Evolutionary conservation across 1,139 yeast species (phyloP), one percentile per base, ranked within the genome.

Genomic region (Hyphopichia burtonii): DNA sequence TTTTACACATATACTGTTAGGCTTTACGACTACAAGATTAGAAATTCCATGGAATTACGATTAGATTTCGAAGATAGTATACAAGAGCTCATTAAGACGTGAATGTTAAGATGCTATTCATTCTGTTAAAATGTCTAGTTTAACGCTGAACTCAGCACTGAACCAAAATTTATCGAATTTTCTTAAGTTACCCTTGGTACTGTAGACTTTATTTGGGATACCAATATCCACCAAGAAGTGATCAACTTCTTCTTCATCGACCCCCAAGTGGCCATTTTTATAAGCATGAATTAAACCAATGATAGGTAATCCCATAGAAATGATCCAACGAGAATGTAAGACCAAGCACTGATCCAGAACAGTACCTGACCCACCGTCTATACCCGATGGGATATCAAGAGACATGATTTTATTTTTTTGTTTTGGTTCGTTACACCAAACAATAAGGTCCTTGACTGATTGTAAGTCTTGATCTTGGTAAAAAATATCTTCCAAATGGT

Each of bases 301-400:
- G 40, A 86, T 63, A 2, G 96, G 95, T 51, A 89, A 66, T 1
- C 94, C 95, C 59, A 85, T 68, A 31, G 91, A 83, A 10, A 85
- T 75, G 41, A 88, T 75, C 73, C 81, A 79, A 44, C 66, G 68
- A 51, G 81, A 65, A 30, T 56, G 56, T 19, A 71, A 53, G 30
- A 55, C 56, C 38, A 72, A 50, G 16, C 59, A 48, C 3, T 55
- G 51, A 33, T 63, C 65, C 45, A 59, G 59, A 2, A 66, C 56
- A 4, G 82, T 74, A 8, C 96, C 96, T 0, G 94, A 82, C 4
- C 95, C 88, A 8, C 94, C 85, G 55, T 89, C 96, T 34, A 86
- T 71, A 7, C 96, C 96, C 0, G 91, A 78, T 2, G 96, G 94
- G 28, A 87, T 78, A 54, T 89, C 96, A 22, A 90, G 61, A 0